These are phyloP conservation scores for Nothopassalora personata DNA, from an alignment of 2,329 filamentous ascomycete genomes.

Conservation along the genomic window DNA sequence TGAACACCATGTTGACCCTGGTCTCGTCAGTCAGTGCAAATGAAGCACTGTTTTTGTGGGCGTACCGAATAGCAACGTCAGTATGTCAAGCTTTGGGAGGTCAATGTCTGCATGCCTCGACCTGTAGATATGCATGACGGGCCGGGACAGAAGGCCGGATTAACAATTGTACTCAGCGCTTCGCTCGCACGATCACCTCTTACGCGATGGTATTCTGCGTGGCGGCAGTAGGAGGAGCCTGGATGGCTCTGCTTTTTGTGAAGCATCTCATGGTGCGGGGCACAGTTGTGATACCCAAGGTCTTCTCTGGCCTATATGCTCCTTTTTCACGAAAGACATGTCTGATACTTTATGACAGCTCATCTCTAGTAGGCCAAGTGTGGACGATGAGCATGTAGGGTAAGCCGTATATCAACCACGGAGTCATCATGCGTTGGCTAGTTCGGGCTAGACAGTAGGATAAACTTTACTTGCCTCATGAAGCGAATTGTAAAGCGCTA, in stretches of 20 bases:
- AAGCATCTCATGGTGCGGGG: background rate
- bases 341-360: background rate
- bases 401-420: no score
- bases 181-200: no score
- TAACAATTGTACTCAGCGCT: no score
- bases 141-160: no score
- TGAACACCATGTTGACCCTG: slow-evolving; percentile 17
- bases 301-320: background rate
- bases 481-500: no score
- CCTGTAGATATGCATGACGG: slow-evolving; percentile 4
- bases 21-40: background rate
- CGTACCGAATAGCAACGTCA: slow-evolving; percentile 37
- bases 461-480: no score
- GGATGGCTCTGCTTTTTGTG: background rate
- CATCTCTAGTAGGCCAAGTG: background rate
- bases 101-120: slow-evolving; percentile 7
- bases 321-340: background rate
- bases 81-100: slow-evolving; percentile 34
- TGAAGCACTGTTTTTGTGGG: background rate
- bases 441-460: no score
- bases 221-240: background rate
- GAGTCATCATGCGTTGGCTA: no score
- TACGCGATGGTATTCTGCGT: no score
- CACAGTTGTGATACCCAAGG: background rate
- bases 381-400: background rate